A percentile compares a stretch with the other conserved stretches of the same genome.
These are phyloP conservation scores for Citrus glauca DNA, from an alignment of 345 rosid species.

Conservation along the genomic window DNA sequence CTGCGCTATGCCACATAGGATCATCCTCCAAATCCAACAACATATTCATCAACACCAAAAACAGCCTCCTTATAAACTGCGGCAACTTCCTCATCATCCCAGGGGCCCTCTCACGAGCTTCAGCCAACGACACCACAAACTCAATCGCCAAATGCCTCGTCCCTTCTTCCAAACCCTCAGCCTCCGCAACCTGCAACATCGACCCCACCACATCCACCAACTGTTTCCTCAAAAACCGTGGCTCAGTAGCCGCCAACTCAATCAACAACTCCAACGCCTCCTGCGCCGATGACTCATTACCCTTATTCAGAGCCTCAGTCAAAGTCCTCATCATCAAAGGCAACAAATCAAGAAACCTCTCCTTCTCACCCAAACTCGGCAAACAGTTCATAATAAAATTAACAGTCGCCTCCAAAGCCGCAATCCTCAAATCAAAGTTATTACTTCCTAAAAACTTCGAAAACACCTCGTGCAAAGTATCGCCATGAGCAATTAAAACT, in stretches of 20 bases:
- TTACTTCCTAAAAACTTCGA: constrained; percentile 37
- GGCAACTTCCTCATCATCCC: constrained; percentile 81
- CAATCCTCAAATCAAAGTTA: constrained; percentile 44
- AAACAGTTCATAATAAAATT: constrained; percentile 55
- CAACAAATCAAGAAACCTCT: constrained; percentile 59
- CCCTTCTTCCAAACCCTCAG: constrained; percentile 62
- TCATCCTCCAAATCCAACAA: constrained; percentile 66
- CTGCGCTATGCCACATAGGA: constrained; percentile 58
- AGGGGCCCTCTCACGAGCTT: constrained; percentile 71
- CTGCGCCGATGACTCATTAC: constrained; percentile 59
- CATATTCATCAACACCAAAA: constrained; percentile 53
- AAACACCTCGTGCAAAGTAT: constrained; percentile 50
- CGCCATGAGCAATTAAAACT: constrained; percentile 35
- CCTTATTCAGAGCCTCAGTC: constrained; percentile 58
- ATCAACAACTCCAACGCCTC: constrained; percentile 65
- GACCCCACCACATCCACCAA: constrained; percentile 61
- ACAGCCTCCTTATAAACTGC: constrained; percentile 57
- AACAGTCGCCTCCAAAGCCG: constrained; percentile 48
- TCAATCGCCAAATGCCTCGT: constrained; percentile 60
- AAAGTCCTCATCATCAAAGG: constrained; percentile 61
- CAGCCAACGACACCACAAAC: constrained; percentile 59
- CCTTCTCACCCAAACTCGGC: constrained; percentile 37
- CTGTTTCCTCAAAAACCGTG: constrained; percentile 53
- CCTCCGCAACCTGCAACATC: constrained; percentile 72
- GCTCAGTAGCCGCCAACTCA: constrained; percentile 67